Base-by-base conservation (phyloP, 1,284 basidiomycete genomes). In the Exsudoporus floridanus region DNA sequence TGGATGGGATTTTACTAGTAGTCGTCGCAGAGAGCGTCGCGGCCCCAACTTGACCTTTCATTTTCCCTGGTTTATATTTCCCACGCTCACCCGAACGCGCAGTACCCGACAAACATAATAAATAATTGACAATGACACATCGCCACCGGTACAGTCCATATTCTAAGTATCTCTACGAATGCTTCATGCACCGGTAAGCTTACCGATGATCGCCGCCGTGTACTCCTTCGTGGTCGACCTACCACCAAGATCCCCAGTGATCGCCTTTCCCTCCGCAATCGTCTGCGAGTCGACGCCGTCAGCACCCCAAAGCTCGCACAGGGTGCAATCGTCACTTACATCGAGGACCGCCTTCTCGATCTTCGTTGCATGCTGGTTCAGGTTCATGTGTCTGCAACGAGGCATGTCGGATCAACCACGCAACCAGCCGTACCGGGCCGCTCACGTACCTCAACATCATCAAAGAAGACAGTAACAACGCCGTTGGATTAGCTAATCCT, bases 401-500 rank as follows among this genome's bases (percentile, higher is more conserved):
- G 52, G 60, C 50, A 56, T 52, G 38, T 69, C 61, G 65, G 62
- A 58, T 63, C 54, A 64, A 56, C 50, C 25, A 58, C 49, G 49
- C 46, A 23, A 38, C 42, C 19, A 36, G 21, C 33, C 50, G 31
- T 27, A 40, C 40, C 50, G 51, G 53, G 45, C 49, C 35, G 52
- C 52, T 56, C 53, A 74, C 82, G 60, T 66, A 90, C 88, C 92
- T 84, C 65, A 97, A 73, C 94, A 98, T 98, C 96, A 98, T 98
- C 64, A 98, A 78, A 52, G 92, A 94, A 56, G 92, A 95, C 61
- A 99, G 77, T 53, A 99, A 79, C 52, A 99, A 83, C 13, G 97
- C 97, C 27, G 97, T 98, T 39, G 97, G 97, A 81, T 99, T 99
- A 68, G 97, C 97, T 65, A 96, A 81, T 65, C 95, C 94, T 74